Percentiles rank a stretch among this genome's conserved stretches.
Evolutionary conservation across 208 protist genomes (phyloP).

Genomic region (Plasmodiophora brassicae): DNA sequence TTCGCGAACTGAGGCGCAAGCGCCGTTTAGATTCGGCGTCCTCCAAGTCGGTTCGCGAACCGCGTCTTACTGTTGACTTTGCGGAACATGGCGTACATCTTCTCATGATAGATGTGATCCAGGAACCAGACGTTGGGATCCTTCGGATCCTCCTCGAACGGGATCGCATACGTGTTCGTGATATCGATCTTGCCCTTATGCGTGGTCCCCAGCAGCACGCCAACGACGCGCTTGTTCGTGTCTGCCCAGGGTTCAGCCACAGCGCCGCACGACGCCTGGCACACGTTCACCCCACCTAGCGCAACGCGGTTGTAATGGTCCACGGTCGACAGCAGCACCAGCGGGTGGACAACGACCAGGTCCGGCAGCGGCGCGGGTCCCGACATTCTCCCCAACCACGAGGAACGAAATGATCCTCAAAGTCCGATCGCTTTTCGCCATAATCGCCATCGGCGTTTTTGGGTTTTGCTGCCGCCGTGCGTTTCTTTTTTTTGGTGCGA

Average conservation of each 20-base stretch:
- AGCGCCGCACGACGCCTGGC: too few species aligned
- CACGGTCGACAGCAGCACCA: slow-evolving; percentile 95
- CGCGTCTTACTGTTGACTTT: slow-evolving; percentile 82
- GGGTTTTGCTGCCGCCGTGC: too few species aligned
- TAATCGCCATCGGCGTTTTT: too few species aligned
- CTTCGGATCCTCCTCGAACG: slow-evolving; percentile 97
- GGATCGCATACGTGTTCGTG: slow-evolving; percentile 93
- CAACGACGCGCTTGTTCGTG: slow-evolving; percentile 41
- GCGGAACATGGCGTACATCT: slow-evolving; percentile 97
- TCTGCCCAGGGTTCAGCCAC: too few species aligned
- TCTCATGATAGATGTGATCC: slow-evolving; percentile 86
- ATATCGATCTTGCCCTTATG: slow-evolving; percentile 70
- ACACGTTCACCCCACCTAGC: slow-evolving; percentile 22
- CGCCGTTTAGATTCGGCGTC: background rate
- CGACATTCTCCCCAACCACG: too few species aligned
- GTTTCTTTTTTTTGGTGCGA: too few species aligned
- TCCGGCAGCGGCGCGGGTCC: background rate
- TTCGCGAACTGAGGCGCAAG: slow-evolving; percentile 71
- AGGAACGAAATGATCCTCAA: too few species aligned
- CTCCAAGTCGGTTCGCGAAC: too few species aligned
- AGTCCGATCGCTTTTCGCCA: too few species aligned
- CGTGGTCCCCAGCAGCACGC: slow-evolving; percentile 49
- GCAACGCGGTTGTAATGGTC: slow-evolving; percentile 98
- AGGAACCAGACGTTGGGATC: slow-evolving; percentile 96
- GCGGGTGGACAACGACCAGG: slow-evolving; percentile 89